Conservation (phyloP, 2,329 filamentous ascomycete genomes). For the Escovopsis sp. region DNA sequence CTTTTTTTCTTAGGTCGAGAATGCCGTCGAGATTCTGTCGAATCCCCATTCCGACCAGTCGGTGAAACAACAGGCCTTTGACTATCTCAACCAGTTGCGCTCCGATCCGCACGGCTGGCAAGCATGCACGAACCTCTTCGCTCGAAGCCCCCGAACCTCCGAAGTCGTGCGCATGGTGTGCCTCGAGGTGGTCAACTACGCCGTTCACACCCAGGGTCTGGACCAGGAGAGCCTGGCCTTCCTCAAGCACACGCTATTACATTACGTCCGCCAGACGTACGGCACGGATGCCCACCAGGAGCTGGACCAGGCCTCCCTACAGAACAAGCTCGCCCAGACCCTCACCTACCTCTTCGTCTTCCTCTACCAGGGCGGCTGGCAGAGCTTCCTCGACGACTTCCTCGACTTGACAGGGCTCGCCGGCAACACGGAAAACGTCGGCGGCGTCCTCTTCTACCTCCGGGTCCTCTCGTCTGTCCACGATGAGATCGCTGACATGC, state of each 20-base stretch:
- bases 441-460: constrained; percentile 74
- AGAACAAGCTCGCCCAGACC: constrained; percentile 96
- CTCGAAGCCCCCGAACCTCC: constrained; percentile 55
- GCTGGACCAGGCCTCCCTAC: constrained; percentile 61
- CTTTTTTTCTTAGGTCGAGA: constrained; percentile 52
- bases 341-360: constrained; percentile 85
- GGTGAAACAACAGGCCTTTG: constrained; percentile 69
- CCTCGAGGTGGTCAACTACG: constrained; percentile 86
- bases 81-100: constrained; percentile 66
- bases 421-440: constrained; percentile 52
- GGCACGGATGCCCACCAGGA: constrained; percentile 40
- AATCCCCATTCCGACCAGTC: constrained; percentile 61
- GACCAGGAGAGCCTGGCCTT: constrained; percentile 57
- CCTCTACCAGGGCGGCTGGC: constrained; percentile 76
- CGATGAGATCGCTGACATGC: constrained; percentile 90
- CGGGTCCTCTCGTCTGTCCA: constrained; percentile 81
- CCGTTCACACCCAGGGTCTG: constrained; percentile 65
- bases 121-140: constrained; percentile 75
- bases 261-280: constrained; percentile 68
- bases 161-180: constrained; percentile 82
- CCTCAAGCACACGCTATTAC: constrained; percentile 68
- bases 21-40: constrained; percentile 89
- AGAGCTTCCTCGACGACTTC: constrained; percentile 83
- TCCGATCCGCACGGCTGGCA: constrained; percentile 80
- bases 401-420: constrained; percentile 54